phyloP scores from a whole-genome alignment of 257 asterid genomes.

The Perilla frutescens region DNA sequence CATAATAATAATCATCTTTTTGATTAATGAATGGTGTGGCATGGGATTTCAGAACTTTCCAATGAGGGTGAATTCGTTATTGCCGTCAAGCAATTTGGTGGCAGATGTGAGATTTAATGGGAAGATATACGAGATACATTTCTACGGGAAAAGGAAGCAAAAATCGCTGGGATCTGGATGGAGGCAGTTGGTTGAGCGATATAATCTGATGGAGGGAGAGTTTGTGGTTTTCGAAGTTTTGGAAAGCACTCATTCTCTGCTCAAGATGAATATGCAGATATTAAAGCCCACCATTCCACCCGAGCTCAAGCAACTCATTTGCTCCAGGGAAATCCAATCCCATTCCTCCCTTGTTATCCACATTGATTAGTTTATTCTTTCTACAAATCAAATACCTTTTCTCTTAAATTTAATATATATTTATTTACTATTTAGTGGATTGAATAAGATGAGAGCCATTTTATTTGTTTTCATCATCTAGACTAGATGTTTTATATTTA shows the following conservation, averaged over 20 bases:
- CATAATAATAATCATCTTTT: too few relatives aligned
- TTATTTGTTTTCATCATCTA: too few relatives aligned
- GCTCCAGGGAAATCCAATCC: neutral
- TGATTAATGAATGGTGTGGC: neutral
- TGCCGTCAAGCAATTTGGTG: constrained; percentile 18
- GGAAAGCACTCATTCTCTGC: neutral
- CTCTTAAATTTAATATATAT: too few relatives aligned
- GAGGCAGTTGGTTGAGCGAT: constrained; percentile 20
- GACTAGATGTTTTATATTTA: too few relatives aligned
- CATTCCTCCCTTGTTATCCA: too few relatives aligned
- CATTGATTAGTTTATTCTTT: too few relatives aligned
- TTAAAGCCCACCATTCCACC: constrained; percentile 4
- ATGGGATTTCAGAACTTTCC: constrained; percentile 25
- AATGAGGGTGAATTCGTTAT: neutral
- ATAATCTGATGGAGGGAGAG: constrained; percentile 13
- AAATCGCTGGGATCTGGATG: constrained; percentile 25
- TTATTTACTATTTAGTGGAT: too few relatives aligned
- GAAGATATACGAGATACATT: neutral
- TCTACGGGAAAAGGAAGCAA: constrained; percentile 9
- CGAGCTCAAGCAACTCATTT: neutral
- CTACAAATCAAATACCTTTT: too few relatives aligned
- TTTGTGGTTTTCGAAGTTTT: constrained; percentile 15
- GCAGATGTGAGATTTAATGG: constrained; percentile 17
- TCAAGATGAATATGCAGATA: constrained; percentile 24
- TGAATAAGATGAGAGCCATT: too few relatives aligned